Base-by-base conservation (phyloP, 176 grass and related monocot genomes). In the Chloris gayana region DNA sequence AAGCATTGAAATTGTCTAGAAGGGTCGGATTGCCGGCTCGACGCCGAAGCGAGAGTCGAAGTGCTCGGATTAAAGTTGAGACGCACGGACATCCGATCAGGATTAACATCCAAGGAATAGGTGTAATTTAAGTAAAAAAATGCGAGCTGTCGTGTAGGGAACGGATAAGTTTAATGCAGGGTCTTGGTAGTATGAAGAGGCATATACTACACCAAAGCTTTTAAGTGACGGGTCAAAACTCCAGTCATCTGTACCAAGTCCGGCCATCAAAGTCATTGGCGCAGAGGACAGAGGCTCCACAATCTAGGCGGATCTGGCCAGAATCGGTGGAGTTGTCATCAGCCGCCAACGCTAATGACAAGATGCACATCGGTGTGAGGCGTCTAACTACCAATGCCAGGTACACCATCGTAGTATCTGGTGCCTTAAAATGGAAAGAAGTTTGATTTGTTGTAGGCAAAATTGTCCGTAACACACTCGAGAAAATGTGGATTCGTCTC, bases 61-160 rank as follows among this genome's bases (percentile, higher is more conserved):
- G 14, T 45, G 18, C 5, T 9, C n/a, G n/a, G n/a, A n/a, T n/a
- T n/a, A n/a, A n/a, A n/a, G n/a, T n/a, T n/a, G n/a, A n/a, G n/a
- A n/a, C n/a, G n/a, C n/a, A n/a, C n/a, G n/a, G n/a, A n/a, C n/a
- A n/a, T n/a, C n/a, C 87, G 78, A 14, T 91, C 91, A 1, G 75
- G 42, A 7, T 1, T 73, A 22, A 97, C 70, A 11, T 79, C 67
- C 57, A 97, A 93, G 7, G 85, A 81, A 50, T 91, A 94, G 25
- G 94, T 90, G 82, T 90, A 94, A 0, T 76, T 75, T 42, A n/a
- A n/a, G n/a, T n/a, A 76, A 79, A 79, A 97, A 91, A 35, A 94
- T 46, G 19, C 86, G 83, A 22, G 84, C 83, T 12, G 29, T 68
- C 57, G 42, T 32, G 57, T 74, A 94, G 24, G 89, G 89, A 0